phyloP scores from a whole-genome alignment of 148 eudicot genomes.

The Camellia japonica region DNA sequence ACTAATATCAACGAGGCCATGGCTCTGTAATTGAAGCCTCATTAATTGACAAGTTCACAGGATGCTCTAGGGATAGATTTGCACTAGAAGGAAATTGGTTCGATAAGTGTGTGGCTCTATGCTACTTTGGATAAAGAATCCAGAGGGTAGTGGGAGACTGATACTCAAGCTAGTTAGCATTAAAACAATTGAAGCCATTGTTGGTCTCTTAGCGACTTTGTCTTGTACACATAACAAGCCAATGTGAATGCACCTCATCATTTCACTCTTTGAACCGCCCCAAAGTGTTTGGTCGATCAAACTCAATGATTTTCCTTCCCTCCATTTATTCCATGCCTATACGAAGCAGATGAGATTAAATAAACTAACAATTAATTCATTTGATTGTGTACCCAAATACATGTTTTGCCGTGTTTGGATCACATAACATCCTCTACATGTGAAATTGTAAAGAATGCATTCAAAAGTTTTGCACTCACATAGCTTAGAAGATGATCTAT shows the following conservation, averaged over 20 bases:
- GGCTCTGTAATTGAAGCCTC: constrained; percentile 21
- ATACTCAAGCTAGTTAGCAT: constrained; percentile 28
- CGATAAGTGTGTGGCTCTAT: background rate
- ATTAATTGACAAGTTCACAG: constrained; percentile 1
- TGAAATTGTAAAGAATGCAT: no score
- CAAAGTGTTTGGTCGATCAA: constrained; percentile 5
- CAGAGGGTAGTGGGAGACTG: constrained; percentile 28
- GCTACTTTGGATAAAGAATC: constrained; percentile 13
- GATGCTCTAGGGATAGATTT: background rate
- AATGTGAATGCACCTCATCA: constrained; percentile 20
- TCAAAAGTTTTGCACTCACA: constrained; percentile 22
- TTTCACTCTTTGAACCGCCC: background rate
- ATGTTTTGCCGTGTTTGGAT: no score
- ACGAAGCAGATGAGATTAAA: background rate
- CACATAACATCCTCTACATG: no score
- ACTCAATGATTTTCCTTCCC: background rate
- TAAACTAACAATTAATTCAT: background rate
- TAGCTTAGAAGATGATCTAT: constrained; percentile 28
- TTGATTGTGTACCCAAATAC: background rate
- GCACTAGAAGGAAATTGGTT: background rate
- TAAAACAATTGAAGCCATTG: constrained; percentile 28
- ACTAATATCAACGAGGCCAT: background rate
- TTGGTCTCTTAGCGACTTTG: constrained; percentile 31
- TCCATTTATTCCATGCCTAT: constrained; percentile 26
- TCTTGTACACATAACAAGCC: constrained; percentile 42